Evolutionary conservation across 169 alveolate species (phyloP), one percentile per base, ranked within the genome.

Genomic region (Plasmodium knowlesi): DNA sequence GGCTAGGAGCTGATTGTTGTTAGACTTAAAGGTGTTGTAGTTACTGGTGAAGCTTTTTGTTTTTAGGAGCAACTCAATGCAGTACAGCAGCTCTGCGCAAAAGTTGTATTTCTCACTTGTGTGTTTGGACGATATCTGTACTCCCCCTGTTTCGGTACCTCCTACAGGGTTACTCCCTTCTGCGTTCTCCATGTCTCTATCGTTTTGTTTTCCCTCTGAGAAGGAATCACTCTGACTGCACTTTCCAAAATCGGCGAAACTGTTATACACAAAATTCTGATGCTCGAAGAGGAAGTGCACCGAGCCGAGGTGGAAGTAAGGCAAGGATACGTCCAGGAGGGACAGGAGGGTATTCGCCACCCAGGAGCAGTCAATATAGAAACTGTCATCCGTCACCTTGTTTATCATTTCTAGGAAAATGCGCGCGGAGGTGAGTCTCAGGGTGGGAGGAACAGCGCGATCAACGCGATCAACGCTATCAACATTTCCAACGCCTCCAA

Each of bases 331-430:
- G 19, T 90, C 92, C 28, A 90, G 30, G 32, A 90, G 43, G 12
- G 73, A 12, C 14, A 90, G 54, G 10, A 90, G 37, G 14, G 39
- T 41, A 39, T 12, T 39, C 16, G 85, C 90, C 34, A 90, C 34
- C 95, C 95, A 90, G 10, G 95, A 67, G 37, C 92, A 90, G 30
- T 90, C 95, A 14, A 90, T 39, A 25, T 81, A 90, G 73, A 90
- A 70, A 28, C 37, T 12, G 57, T 81, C 95, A 22, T 90, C 76
- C 37, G 76, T 53, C 9, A 82, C 76, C 46, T 61, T 90, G 50
- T 90, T 90, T 43, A 81, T 41, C 22, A 81, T 90, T 81, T 90
- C 84, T 6, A 90, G 89, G 34, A 81, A 90, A 28, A 90, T 50
- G 54, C 74, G 50, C 16, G 83, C 83, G 14, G 83, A 43, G 43